A percentile compares a stretch with the other conserved stretches of the same genome.
Conservation (phyloP, 108 stramenopile species). For the Skeletonema menzelii region DNA sequence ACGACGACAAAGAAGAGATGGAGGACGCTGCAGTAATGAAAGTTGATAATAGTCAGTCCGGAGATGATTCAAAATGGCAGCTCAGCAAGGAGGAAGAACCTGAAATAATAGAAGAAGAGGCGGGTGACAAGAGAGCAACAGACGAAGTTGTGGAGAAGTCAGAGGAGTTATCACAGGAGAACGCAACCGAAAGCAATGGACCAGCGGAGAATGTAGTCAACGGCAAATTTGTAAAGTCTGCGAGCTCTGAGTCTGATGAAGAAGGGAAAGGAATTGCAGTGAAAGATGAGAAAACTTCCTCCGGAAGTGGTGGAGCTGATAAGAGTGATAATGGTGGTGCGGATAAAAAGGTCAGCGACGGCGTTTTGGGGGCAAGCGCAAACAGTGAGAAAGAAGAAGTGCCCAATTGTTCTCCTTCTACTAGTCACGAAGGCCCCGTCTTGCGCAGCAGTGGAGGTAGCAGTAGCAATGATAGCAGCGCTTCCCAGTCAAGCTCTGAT, state of each 20-base stretch:
- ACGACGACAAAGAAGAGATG: neutral
- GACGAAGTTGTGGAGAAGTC: neutral
- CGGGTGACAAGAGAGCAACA: too few species aligned
- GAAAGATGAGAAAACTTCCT: neutral
- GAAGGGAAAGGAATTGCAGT: neutral
- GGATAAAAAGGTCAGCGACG: neutral
- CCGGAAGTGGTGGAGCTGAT: neutral
- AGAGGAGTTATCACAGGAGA: too few species aligned
- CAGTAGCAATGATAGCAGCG: slow-evolving; percentile 7
- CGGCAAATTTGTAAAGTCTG: neutral
- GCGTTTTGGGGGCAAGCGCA: neutral
- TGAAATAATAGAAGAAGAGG: too few species aligned
- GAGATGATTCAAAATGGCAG: neutral
- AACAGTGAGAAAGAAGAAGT: neutral
- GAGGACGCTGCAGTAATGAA: neutral
- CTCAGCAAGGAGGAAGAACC: too few species aligned
- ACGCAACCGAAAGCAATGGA: neutral
- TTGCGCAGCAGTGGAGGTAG: neutral
- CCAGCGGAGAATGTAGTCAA: neutral
- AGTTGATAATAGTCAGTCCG: neutral
- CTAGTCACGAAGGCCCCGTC: neutral
- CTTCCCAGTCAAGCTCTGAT: slow-evolving; percentile 7
- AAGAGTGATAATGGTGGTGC: neutral
- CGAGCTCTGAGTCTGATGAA: neutral
- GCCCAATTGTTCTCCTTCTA: neutral